Evolutionary conservation across 768 basidiomycete species (phyloP), one percentile per base, ranked within the genome.

Genomic region (Lactarius pseudohatsudake): DNA sequence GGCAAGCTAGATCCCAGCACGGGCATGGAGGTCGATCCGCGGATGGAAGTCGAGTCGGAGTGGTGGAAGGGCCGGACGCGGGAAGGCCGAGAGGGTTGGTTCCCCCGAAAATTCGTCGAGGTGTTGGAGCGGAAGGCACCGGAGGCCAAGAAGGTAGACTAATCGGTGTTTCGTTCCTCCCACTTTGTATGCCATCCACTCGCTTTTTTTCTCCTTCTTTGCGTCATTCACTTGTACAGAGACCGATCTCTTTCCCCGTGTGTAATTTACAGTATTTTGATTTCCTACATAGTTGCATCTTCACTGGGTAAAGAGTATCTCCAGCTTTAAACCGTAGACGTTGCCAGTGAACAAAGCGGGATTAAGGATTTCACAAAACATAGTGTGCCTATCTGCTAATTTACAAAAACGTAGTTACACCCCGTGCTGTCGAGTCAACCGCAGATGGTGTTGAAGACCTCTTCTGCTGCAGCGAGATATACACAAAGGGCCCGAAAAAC

Each of bases 61-160:
- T 98, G 96, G 96, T 98, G 94, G 95, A 89, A 87, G 75, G 96
- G 96, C 1, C 83, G 96, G 56, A 95, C 92, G 67, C 81, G 96
- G 64, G 95, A 97, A 70, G 96, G 96, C 0, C 82, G 89, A 70
- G 88, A 92, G 71, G 96, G 96, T 0, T 98, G 94, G 94, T 97
- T 98, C 83, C 96, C 96, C 2, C 84, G 81, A 65, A 94, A 90
- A 70, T 96, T 90, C 84, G 93, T 96, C 4, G 85, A 93, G 75
- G 80, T 90, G 4, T 76, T 91, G 64, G 86, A 82, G 72, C 80
- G 83, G 72, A 75, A 73, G 72, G 80, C 77, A 62, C 64, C 67
- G 1, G 70, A 78, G 62, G 72, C 70, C 6, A 83, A 81, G 73
- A 81, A 80, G 71, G 70, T 79, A 9, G 77, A 81, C 38, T 83